Evolutionary conservation across 768 basidiomycete genomes (phyloP).

Genomic region (Suillus tomentosus): DNA sequence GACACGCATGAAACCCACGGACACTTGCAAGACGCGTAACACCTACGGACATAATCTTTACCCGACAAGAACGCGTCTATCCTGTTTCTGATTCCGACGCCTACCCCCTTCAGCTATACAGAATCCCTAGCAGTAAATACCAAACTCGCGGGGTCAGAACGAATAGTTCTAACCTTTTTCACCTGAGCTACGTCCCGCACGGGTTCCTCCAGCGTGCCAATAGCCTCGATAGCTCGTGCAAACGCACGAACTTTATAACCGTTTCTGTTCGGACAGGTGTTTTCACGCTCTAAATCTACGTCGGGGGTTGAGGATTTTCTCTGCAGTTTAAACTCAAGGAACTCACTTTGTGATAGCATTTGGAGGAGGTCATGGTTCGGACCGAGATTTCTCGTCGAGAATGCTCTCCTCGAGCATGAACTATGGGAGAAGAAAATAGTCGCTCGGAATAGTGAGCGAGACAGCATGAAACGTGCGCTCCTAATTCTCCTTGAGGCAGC

Average conservation of each 20-base stretch:
- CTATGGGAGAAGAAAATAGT: not conserved
- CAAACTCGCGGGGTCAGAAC: not conserved
- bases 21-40: constrained; percentile 13
- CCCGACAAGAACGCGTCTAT: constrained; percentile 44
- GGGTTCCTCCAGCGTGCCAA: constrained; percentile 42
- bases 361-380: constrained; percentile 42
- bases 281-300: constrained; percentile 46
- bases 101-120: constrained; percentile 35
- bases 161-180: constrained; percentile 30
- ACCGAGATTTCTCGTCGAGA: constrained; percentile 11
- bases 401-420: not conserved
- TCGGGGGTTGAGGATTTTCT: constrained; percentile 2
- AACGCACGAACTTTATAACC: constrained; percentile 54
- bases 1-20: constrained; percentile 1
- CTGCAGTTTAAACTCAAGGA: not conserved
- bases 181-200: constrained; percentile 47
- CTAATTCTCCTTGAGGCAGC: not conserved
- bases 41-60: constrained; percentile 39
- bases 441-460: not conserved
- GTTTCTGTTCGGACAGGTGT: constrained; percentile 38
- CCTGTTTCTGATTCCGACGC: constrained; percentile 44
- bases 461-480: not conserved
- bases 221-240: constrained; percentile 45
- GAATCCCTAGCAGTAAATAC: not conserved
- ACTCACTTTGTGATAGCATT: constrained; percentile 45